Base-by-base conservation (phyloP, 2,329 filamentous ascomycete species). In the Rugonectria rugulosa region DNA sequence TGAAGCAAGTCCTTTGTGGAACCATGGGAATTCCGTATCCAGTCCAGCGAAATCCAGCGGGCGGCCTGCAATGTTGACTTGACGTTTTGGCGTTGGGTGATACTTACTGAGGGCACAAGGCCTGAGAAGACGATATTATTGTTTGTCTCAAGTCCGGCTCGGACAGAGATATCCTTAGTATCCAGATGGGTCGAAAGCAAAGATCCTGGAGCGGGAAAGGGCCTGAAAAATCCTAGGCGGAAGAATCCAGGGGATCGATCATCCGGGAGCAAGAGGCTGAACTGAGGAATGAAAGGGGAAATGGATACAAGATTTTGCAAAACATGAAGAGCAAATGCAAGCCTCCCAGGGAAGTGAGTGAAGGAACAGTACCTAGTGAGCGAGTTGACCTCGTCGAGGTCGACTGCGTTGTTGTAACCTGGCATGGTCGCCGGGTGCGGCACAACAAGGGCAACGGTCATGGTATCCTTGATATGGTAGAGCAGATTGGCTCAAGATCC, bases 321-420 rank as follows among this genome's bases (percentile, higher is more conserved):
- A 57, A 72, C 66, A 70, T 61, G 26, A 54, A 74, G 69, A 73
- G 51, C 66, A 73, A 68, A 77, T 65, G 70, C 70, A 72, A 69
- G 69, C 61, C 67, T 74, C 73, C 76, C 78, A 74, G 74, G 76
- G 70, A 72, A 73, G 66, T 64, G 71, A 72, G 68, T 64, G 72
- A 77, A 78, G 73, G 72, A 77, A 79, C 80, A 83, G 77, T 86
- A 86, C 83, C 83, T 86, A 77, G 81, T 78, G 71, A 84, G 79
- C 69, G 81, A 82, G 71, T 83, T 79, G 74, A 83, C 81, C 75
- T 85, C 81, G 72, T 84, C 81, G 75, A 84, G 79, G 70, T 84
- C 81, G 74, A 79, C 70, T 68, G 78, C 65, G 57, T 67, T 76
- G 68, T 76, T 82, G 77, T 77, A 83, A 74, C 77, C 77, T 71